These are phyloP conservation scores for Plasmodium cynomolgi DNA, from an alignment of 169 alveolate species.

Conservation along the genomic window DNA sequence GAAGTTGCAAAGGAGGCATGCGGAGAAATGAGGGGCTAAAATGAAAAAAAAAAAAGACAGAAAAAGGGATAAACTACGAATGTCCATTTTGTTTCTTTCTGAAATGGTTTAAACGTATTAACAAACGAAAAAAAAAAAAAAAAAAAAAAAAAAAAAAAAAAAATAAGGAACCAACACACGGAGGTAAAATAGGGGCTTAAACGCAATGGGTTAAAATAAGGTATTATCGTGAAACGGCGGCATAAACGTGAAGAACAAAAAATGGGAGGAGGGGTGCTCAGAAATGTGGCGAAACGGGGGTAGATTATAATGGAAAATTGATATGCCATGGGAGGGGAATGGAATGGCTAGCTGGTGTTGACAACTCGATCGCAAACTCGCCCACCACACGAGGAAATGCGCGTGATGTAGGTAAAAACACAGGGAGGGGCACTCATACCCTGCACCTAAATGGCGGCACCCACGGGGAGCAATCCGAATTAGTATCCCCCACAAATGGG, in stretches of 20 bases:
- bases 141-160: background rate
- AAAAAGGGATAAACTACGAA: background rate
- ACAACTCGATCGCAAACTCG: background rate
- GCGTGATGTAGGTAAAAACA: background rate
- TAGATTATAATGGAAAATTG: background rate
- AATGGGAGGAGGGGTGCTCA: background rate
- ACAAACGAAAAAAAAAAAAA: background rate
- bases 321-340: background rate
- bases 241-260: background rate
- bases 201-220: background rate
- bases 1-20: background rate
- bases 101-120: background rate
- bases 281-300: background rate
- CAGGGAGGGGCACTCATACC: background rate
- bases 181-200: background rate
- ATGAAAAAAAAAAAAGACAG: background rate
- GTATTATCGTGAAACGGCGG: background rate
- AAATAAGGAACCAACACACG: background rate
- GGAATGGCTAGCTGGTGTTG: background rate
- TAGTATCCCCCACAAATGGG: background rate
- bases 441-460: background rate
- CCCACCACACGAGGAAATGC: background rate
- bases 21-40: background rate
- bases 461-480: background rate
- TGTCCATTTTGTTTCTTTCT: background rate